Evolutionary conservation across 495 filamentous ascomycete genomes (phyloP).

Genomic region (Penicillium silybi): DNA sequence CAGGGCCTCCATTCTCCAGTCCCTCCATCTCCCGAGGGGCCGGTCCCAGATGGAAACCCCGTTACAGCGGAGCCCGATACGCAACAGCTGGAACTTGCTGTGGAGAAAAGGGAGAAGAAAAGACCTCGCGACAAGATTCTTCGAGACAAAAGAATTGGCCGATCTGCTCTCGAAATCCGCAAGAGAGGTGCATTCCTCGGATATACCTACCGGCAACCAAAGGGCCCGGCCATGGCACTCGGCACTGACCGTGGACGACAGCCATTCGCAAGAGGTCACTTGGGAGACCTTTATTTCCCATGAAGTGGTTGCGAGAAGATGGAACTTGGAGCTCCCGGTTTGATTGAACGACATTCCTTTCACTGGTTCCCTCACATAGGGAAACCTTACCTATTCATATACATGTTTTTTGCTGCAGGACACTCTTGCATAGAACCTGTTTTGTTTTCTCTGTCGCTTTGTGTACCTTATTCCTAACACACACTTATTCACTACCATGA

Average conservation of each 20-base stretch:
- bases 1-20: slow-evolving; percentile 2
- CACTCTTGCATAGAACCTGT: not conserved
- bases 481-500: not conserved
- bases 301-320: not conserved
- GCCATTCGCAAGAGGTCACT: slow-evolving; percentile 19
- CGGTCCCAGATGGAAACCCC: not conserved
- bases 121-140: slow-evolving; percentile 76
- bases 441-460: not conserved
- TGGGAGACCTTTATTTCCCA: slow-evolving; percentile 27
- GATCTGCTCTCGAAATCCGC: slow-evolving; percentile 68
- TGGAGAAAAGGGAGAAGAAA: slow-evolving; percentile 55
- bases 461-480: not conserved
- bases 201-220: slow-evolving; percentile 76
- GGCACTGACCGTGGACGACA: slow-evolving; percentile 30
- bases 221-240: slow-evolving; percentile 32
- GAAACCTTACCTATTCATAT: not conserved
- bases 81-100: slow-evolving; percentile 16
- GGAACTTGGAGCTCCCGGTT: not conserved
- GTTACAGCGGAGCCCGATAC: not conserved
- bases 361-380: not conserved
- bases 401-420: not conserved
- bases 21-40: not conserved
- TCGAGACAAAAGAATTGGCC: slow-evolving; percentile 60
- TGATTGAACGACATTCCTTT: not conserved
- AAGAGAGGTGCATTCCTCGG: slow-evolving; percentile 80